Base-by-base conservation (phyloP, 768 basidiomycete genomes). In the Lactarius trivialis region DNA sequence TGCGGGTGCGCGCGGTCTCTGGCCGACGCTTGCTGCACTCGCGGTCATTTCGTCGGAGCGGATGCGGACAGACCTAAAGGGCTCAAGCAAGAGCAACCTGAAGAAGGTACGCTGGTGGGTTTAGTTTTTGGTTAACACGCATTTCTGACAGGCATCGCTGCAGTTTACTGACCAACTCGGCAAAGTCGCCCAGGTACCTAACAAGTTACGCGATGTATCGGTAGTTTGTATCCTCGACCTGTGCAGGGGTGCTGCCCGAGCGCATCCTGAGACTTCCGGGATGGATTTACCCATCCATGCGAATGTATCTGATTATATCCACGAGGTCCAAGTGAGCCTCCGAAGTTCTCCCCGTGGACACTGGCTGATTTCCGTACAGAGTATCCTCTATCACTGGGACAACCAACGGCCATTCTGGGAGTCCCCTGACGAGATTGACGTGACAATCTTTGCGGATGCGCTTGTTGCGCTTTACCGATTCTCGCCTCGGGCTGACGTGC, bases 1-100 rank as follows among this genome's bases (percentile, higher is more conserved):
- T 57, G 69, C 75, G 68, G 70, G 79, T 74, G 71, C 58, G 70
- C 64, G 83, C 73, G 79, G 82, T 45, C 73, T 91, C 49, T 94
- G 92, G 89, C 93, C 94, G 0, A 84, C 87, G 0, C 79, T 96
- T 64, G 83, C 88, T 0, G 82, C 96, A 12, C 78, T 89, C 37
- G 84, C 86, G 58, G 79, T 88, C 54, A 88, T 86, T 50, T 84
- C 89, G 2, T 65, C 63, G 0, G 94, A 96, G 56, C 80, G 88
- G 19, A 74, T 93, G 53, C 74, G 79, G 45, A 73, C 78, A 11
- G 86, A 88, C 61, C 82, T 62, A 56, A 58, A 45, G 36, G 58
- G 58, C 12, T 33, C 65, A 36, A 56, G 32, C 32, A 63, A 66
- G 45, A 66, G 65, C 52, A 67, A 54, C 70, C 67, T 60, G n/a